A percentile compares a stretch with the other conserved stretches of the same genome.
Conservation (phyloP, 257 asterid genomes). For the Solanum dulcamara region DNA sequence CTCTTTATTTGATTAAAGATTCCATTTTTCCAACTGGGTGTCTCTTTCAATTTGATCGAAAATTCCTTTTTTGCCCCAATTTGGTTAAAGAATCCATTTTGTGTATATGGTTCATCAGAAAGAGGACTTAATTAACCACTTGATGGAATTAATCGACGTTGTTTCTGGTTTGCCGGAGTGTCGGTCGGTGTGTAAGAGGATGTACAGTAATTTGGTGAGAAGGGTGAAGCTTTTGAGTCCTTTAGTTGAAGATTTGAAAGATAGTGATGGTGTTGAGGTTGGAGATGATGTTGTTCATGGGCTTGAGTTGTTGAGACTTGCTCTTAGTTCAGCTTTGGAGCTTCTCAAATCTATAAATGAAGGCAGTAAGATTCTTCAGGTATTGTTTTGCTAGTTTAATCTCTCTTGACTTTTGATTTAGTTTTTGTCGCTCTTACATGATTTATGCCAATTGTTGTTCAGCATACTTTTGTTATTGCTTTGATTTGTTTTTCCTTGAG, state of each 20-base stretch:
- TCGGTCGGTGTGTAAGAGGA: slow-evolving; percentile 50
- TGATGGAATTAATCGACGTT: slow-evolving; percentile 40
- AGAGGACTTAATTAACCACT: slow-evolving; percentile 40
- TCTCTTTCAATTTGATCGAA: background rate
- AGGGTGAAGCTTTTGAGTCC: slow-evolving; percentile 90
- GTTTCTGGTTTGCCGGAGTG: slow-evolving; percentile 72
- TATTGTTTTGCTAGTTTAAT: background rate
- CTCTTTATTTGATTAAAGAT: background rate
- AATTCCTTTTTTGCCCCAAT: background rate
- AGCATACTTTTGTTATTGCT: too few species aligned
- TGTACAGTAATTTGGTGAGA: slow-evolving; percentile 66
- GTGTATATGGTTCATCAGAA: slow-evolving; percentile 33
- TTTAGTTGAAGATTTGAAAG: slow-evolving; percentile 75
- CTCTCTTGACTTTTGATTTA: background rate
- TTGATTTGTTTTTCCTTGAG: too few species aligned
- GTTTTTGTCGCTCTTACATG: background rate
- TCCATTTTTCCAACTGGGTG: background rate
- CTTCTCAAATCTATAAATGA: slow-evolving; percentile 66
- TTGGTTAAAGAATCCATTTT: background rate
- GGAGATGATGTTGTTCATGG: slow-evolving; percentile 55
- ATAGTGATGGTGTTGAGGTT: slow-evolving; percentile 35
- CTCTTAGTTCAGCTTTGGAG: slow-evolving; percentile 56
- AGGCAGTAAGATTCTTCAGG: slow-evolving; percentile 90
- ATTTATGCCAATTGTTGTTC: background rate
- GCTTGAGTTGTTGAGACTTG: slow-evolving; percentile 36